Evolutionary conservation across 305 asterid species (phyloP), one percentile per base, ranked within the genome.

Genomic region (Andrographis paniculata): DNA sequence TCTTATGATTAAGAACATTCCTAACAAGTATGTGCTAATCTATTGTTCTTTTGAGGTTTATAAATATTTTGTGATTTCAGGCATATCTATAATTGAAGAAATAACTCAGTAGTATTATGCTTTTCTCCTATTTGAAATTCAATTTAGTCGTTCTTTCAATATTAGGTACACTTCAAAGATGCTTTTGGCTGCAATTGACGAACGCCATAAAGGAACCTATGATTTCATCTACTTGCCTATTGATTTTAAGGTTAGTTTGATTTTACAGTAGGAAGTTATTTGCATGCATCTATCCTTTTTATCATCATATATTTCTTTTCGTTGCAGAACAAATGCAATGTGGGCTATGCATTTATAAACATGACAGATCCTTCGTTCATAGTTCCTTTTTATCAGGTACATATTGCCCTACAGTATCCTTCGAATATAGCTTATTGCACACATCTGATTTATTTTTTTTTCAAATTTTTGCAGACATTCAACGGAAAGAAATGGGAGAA

Each of bases 261-360:
- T 52, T 50, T 17, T 49, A 37, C n/a, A n/a, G n/a, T n/a, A n/a
- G n/a, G 35, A 6, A 13, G 2, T 24, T 6, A 0, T 27, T 14
- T n/a, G n/a, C n/a, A 1, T 23, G 9, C 12, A n/a, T 14, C 2
- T 15, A 5, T 24, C 4, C 13, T 7, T 49, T 20, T 13, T 11
- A 14, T 22, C 18, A 1, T 48, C 14, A 1, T 15, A 1, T 48
- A 9, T 14, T 4, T 15, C n/a, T 24, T 24, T 9, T 20, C n/a
- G 27, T 33, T 59, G 73, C 88, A 86, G 96, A 86, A 86, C 54
- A 79, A 70, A 49, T 86, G 96, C 80, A 86, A 86, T 22, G 87
- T 86, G 22, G 96, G 94, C 14, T 86, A 86, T 45, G 94, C 94
- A 13, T 86, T 86, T 54, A 86, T 86, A 69, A 86, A 82, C 71